Base-by-base conservation (phyloP, 2,329 filamentous ascomycete genomes). In the Diaporthe capsici region DNA sequence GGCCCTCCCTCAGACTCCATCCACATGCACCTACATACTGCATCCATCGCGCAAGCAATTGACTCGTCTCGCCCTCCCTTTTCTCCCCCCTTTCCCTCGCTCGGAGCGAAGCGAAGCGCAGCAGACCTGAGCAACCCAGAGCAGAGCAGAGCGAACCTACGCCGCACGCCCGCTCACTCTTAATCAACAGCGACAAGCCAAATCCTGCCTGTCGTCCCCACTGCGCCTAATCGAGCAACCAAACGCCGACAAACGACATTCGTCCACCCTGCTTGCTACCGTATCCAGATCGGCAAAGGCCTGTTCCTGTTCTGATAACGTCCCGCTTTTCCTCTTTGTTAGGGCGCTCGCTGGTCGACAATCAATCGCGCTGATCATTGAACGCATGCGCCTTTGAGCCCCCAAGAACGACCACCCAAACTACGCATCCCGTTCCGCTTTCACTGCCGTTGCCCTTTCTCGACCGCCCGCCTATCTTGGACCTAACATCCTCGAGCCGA, bases 281-380 rank as follows among this genome's bases (percentile, higher is more conserved):
- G 75, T 74, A 57, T 70, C 61, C 65, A 68, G 65, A 71, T 61
- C 63, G 65, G 72, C 49, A 73, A 61, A 28, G 70, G 63, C 75
- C 75, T 75, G 75, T 75, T 73, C 75, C 39, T 67, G 72, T 75
- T 75, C 70, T 77, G 75, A 77, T 75, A 77, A 77, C 75, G 75
- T 77, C 75, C 75, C 75, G 75, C 73, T 77, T 77, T 77, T 77
- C 70, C 63, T 77, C 75, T 77, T 75, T 77, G 75, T 76, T 71
- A 75, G 72, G 75, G 73, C 68, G 68, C 67, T 72, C 75, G 75
- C 75, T 75, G 73, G 75, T 71, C 73, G 75, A 77, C 73, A 67
- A 70, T 68, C 65, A 71, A 74, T 72, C 67, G 55, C 67, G 71
- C 71, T 73, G 71, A 73, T 73, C 71, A 65, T 51, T 65, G 71